These are phyloP conservation scores for Arthroderma sp. DNA, from an alignment of 2,329 filamentous ascomycete species.

Conservation along the genomic window DNA sequence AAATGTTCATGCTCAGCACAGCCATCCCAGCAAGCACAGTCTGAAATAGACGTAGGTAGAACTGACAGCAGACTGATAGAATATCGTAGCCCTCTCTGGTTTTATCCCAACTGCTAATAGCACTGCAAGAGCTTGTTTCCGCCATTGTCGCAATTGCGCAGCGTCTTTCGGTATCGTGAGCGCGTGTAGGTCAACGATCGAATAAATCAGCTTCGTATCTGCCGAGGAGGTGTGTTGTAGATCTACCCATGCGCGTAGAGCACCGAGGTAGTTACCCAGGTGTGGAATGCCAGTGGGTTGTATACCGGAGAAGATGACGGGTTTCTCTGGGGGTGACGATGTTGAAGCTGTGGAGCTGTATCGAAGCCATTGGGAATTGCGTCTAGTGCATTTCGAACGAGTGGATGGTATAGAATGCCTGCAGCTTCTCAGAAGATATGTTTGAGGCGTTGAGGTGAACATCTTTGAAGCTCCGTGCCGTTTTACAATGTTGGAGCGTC, in stretches of 20 bases:
- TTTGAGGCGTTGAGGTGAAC: not conserved
- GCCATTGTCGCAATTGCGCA: constrained; percentile 48
- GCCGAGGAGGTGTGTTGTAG: constrained; percentile 50
- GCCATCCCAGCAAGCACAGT: not conserved
- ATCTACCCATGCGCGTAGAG: constrained; percentile 71
- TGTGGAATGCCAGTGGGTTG: constrained; percentile 93
- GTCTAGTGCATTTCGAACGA: not conserved
- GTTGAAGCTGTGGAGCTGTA: constrained; percentile 9
- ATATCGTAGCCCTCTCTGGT: constrained; percentile 63
- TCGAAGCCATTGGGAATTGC: constrained; percentile 10
- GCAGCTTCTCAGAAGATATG: not conserved
- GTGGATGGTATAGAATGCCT: not conserved
- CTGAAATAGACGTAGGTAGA: not conserved
- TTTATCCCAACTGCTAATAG: constrained; percentile 75
- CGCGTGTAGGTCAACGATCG: constrained; percentile 85
- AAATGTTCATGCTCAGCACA: not conserved
- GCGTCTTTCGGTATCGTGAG: constrained; percentile 67
- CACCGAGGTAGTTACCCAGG: constrained; percentile 88
- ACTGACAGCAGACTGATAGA: constrained; percentile 65
- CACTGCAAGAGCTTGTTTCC: constrained; percentile 64
- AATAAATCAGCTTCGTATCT: constrained; percentile 60
- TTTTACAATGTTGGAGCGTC: not conserved
- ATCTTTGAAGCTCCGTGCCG: not conserved
- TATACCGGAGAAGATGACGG: constrained; percentile 83
- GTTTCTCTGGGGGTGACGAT: constrained; percentile 10